Evolutionary conservation across 1,284 basidiomycete genomes (phyloP), one percentile per base, ranked within the genome.

Genomic region (Cryptococcus sp.): DNA sequence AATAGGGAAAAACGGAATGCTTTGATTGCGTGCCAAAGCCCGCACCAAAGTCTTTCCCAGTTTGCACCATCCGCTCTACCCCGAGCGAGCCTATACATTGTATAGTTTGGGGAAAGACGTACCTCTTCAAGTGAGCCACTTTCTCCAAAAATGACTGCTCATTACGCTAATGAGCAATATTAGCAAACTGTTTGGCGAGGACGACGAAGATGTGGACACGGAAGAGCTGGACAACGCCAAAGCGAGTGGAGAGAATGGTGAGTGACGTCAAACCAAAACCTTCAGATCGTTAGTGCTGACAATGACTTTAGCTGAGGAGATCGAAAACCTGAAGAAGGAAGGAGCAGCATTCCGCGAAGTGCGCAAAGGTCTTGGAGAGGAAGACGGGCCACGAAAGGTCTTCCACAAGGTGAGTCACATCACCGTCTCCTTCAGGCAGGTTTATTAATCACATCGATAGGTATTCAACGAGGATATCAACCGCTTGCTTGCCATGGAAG

Each of bases 81-180:
- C 96, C 96, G 0, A 93, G 90, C 55, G 93, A 95, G 63, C 93
- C 96, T 0, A 96, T 99, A 50, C 96, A 99, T 73, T 99, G 94
- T 73, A 98, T 99, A 57, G 95, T 98, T 0, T 99, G 96, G 96
- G 93, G 92, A 35, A 99, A 99, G 78, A 94, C 87, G 67, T 99
- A 98, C 81, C 86, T 99, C n/a, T 86, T 99, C 66, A 87, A 88
- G 93, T 93, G 67, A 75, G 88, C 80, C n/a, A 16, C n/a, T 23
- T 20, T 42, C 20, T 6, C 16, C 38, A 10, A 22, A 13, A 40
- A 3, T 27, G 15, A 4, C 23, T 40, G 25, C 6, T 16, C 10
- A 19, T n/a, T n/a, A 41, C 6, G 47, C 49, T 43, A 23, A 55
- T 47, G 55, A 3, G 60, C 52, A 52, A 27, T 20, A 4, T 30